phyloP scores from a whole-genome alignment of 495 filamentous ascomycete genomes.

The Aspergillus egyptiacus region DNA sequence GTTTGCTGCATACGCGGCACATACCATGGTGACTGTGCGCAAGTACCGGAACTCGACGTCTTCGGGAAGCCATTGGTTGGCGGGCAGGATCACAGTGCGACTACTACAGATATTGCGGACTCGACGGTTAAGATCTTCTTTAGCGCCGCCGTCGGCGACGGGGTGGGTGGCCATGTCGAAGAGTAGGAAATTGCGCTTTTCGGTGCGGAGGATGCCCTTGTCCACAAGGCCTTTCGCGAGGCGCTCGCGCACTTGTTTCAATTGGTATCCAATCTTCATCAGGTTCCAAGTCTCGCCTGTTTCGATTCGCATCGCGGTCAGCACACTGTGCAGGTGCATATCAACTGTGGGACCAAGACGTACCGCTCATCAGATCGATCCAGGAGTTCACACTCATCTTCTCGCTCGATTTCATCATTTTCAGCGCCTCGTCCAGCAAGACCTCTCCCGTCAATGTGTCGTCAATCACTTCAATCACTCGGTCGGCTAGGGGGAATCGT shows the following conservation, averaged over 20 bases:
- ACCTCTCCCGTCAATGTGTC: conserved; percentile 97
- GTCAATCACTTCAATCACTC: conserved; percentile 92
- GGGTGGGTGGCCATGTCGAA: conserved; percentile 99
- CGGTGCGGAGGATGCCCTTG: conserved; percentile 95
- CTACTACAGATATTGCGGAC: conserved; percentile 90
- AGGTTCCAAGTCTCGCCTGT: conserved; percentile 98
- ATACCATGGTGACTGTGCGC: conserved; percentile 91
- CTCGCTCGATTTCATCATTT: conserved; percentile 99
- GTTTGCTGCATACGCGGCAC: conserved; percentile 96
- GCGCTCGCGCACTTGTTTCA: conserved; percentile 97
- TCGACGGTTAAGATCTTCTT: conserved; percentile 90
- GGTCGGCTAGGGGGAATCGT: conserved; percentile 86
- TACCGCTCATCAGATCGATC: conserved; percentile 99
- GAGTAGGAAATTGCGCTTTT: conserved; percentile 97
- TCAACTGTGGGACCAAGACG: conserved; percentile 15
- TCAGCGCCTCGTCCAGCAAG: conserved; percentile 92
- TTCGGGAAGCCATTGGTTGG: conserved; percentile 81
- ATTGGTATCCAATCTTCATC: conserved; percentile 99
- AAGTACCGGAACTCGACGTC: conserved; percentile 89
- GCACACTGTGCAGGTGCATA: not conserved
- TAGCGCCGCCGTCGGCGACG: conserved; percentile 93
- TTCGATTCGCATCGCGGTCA: not conserved
- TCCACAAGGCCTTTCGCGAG: conserved; percentile 97
- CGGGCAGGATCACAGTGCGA: conserved; percentile 83
- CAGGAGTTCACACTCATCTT: conserved; percentile 99